Evolutionary conservation across 345 rosid genomes (phyloP).

Genomic region (Eutrema japonicum): DNA sequence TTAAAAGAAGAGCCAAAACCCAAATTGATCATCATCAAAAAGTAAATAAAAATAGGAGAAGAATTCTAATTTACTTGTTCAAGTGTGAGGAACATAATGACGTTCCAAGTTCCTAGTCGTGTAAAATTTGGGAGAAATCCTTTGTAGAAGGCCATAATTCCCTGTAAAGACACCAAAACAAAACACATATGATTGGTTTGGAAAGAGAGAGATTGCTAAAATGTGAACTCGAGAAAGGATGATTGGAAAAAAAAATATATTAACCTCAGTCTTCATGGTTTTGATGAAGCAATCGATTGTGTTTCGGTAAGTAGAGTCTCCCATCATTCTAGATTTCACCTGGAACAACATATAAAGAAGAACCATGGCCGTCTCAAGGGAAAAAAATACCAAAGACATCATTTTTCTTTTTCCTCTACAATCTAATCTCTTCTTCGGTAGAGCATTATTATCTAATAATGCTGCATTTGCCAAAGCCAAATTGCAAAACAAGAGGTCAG

Average conservation of each 20-base stretch:
- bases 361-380: conserved; percentile 22
- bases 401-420: conserved; percentile 7
- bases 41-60: conserved; percentile 20
- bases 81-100: conserved; percentile 84
- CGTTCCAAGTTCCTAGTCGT: conserved; percentile 95
- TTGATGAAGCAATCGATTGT: conserved; percentile 90
- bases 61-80: conserved; percentile 70
- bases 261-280: conserved; percentile 84
- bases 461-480: conserved; percentile 27
- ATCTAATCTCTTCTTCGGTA: conserved; percentile 29
- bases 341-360: conserved; percentile 48
- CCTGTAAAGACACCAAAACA: conserved; percentile 53
- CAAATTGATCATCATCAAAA: conserved; percentile 6
- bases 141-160: conserved; percentile 83
- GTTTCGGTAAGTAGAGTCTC: conserved; percentile 85
- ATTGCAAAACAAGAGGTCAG: conserved; percentile 29
- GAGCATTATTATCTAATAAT: conserved; percentile 29
- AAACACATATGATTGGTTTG: conserved; percentile 17
- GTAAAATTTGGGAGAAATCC: conserved; percentile 92
- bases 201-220: neutral
- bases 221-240: neutral
- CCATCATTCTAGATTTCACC: conserved; percentile 99
- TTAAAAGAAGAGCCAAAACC: conserved; percentile 18
- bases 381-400: conserved; percentile 17
- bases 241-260: conserved; percentile 28